A percentile compares a stretch with the other conserved stretches of the same genome.
Evolutionary conservation across 208 protist species (phyloP).

Genomic region (Angomonas deanei): DNA sequence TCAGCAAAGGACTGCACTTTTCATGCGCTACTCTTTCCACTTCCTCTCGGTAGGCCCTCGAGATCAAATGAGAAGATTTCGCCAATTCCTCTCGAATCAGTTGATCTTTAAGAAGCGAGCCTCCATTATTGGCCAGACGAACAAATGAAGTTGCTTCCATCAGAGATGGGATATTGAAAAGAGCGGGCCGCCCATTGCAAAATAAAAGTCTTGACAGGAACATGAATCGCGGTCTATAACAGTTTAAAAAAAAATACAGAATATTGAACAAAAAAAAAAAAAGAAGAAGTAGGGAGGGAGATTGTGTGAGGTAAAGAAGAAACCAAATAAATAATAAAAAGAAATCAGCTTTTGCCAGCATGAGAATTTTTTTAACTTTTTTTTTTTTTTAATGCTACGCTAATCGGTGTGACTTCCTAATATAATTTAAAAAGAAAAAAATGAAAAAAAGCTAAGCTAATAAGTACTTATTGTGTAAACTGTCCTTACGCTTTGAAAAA

Average conservation of each 20-base stretch:
- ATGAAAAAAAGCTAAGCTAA: conserved; percentile 20
- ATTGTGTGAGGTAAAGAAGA: neutral
- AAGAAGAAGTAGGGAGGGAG: conserved; percentile 4
- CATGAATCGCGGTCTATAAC: no score
- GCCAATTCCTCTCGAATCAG: conserved; percentile 22
- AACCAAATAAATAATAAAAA: neutral
- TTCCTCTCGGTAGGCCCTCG: conserved; percentile 35
- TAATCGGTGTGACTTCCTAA: no score
- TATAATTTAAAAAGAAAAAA: neutral
- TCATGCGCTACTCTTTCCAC: conserved; percentile 18
- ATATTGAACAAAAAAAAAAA: conserved; percentile 3
- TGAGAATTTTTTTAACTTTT: no score
- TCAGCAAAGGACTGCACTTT: conserved; percentile 32
- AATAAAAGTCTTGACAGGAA: neutral
- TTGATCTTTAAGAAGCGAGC: conserved; percentile 25
- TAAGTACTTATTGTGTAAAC: conserved; percentile 4
- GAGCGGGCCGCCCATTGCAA: conserved; percentile 7
- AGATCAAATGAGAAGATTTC: conserved; percentile 20
- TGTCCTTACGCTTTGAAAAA: conserved; percentile 81
- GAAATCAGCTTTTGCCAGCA: no score
- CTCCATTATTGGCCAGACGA: conserved; percentile 38
- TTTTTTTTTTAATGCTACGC: no score
- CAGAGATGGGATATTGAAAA: conserved; percentile 74
- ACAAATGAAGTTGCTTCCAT: conserved; percentile 70
- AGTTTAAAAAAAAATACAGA: no score